Evolutionary conservation across 257 asterid species (phyloP).

Genomic region (Salvia splendens): DNA sequence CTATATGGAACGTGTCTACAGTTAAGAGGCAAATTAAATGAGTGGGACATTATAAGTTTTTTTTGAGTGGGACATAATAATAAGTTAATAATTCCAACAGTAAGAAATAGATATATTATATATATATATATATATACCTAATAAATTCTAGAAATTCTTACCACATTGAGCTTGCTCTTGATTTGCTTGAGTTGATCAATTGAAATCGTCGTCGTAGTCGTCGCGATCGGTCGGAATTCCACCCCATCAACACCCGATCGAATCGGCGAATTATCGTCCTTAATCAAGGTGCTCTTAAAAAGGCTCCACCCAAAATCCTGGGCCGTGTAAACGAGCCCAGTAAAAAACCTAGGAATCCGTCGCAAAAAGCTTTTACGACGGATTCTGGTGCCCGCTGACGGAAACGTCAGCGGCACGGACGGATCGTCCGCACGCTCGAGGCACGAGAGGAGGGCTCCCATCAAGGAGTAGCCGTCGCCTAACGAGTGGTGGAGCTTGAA

Average conservation of each 20-base stretch:
- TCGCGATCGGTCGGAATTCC: slow-evolving; percentile 35
- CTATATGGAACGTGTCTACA: too few relatives aligned
- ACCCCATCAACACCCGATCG: slow-evolving; percentile 43
- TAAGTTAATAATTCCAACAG: too few relatives aligned
- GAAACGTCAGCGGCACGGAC: slow-evolving; percentile 42
- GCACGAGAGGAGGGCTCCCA: slow-evolving; percentile 64
- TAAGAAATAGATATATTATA: too few relatives aligned
- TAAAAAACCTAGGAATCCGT: slow-evolving; percentile 29
- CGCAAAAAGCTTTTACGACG: not conserved
- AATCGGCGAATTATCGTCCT: slow-evolving; percentile 49
- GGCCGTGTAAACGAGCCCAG: slow-evolving; percentile 30
- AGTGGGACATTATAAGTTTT: too few relatives aligned
- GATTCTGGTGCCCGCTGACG: slow-evolving; percentile 23
- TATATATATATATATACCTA: too few relatives aligned
- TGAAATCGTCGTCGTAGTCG: slow-evolving; percentile 34
- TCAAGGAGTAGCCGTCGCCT: slow-evolving; percentile 60
- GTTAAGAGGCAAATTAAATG: too few relatives aligned
- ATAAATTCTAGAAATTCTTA: slow-evolving; percentile 22
- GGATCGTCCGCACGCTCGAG: slow-evolving; percentile 50
- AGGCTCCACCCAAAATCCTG: slow-evolving; percentile 43
- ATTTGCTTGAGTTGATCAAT: slow-evolving; percentile 46
- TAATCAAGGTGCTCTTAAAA: slow-evolving; percentile 35
- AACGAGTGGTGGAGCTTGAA: slow-evolving; percentile 54
- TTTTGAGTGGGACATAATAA: too few relatives aligned
- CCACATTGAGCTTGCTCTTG: slow-evolving; percentile 55